Evolutionary conservation across 345 rosid species (phyloP).

Genomic region (Erysimum cheiranthoides): DNA sequence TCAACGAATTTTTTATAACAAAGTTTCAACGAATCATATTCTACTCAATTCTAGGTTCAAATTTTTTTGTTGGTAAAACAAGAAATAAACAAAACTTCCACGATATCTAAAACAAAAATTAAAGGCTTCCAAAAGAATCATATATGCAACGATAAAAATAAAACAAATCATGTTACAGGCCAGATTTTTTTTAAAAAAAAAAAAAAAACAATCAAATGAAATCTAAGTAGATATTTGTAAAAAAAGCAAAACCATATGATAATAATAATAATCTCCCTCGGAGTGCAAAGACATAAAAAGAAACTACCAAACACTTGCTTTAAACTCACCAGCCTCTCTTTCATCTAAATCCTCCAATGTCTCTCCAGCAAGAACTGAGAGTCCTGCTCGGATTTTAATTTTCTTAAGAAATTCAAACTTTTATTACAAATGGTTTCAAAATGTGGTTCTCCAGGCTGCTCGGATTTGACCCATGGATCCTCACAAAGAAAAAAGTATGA

Average conservation of each 20-base stretch:
- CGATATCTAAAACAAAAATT: background rate
- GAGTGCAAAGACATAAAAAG: constrained; percentile 24
- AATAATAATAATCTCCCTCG: constrained; percentile 7
- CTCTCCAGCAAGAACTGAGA: constrained; percentile 8
- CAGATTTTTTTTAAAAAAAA: background rate
- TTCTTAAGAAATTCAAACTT: constrained; percentile 19
- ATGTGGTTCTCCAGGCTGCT: constrained; percentile 26
- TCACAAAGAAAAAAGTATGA: background rate
- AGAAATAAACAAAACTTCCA: background rate
- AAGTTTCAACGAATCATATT: background rate
- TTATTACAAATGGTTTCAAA: constrained; percentile 38
- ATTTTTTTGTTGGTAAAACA: background rate
- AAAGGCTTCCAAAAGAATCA: background rate
- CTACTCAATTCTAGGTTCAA: background rate
- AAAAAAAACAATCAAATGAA: constrained; percentile 7
- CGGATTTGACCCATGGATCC: constrained; percentile 2
- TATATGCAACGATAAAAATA: constrained; percentile 1
- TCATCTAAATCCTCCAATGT: constrained; percentile 16
- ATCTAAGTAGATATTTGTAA: background rate
- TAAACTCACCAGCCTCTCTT: constrained; percentile 18
- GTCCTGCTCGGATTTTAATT: background rate
- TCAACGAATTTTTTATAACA: too few species aligned
- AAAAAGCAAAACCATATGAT: constrained; percentile 23
- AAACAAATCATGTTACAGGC: constrained; percentile 33
- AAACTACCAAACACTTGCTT: background rate